Evolutionary conservation across 176 grass and related monocot species (phyloP), one percentile per base, ranked within the genome.

Genomic region (Ensete glaucum): DNA sequence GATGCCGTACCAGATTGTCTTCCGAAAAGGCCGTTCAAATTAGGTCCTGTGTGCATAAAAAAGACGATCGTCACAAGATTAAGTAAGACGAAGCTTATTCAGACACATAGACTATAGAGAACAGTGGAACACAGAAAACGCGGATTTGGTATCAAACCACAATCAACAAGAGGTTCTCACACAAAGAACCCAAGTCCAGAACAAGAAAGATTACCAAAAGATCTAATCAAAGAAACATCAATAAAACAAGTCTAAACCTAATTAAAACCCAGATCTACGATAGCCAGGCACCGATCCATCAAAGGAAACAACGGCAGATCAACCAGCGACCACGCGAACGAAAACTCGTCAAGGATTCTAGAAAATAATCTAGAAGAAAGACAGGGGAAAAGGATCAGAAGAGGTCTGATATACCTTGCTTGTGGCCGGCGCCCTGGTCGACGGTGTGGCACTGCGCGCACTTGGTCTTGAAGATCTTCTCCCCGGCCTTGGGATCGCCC

Each of bases 401-500:
- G 11, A 22, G 20, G 17, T 65, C 12, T 25, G 21, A 9, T 65
- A 11, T 20, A 83, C 85, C 92, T 82, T 96, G 92, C 77, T 59
- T 87, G 92, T 96, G 92, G 11, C 84, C 88, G 73, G 88, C 92
- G 27, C 88, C 92, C 27, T 87, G 83, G 8, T 96, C 92, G 53
- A 96, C 92, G 53, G 92, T 96, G 82, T 96, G 92, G 88, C 92
- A 96, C 82, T 96, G 92, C 15, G 88, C 92, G 78, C 92, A 96
- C 76, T 96, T 96, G 26, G 86, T 91, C 82, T 84, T 88, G 88
- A 96, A 96, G 82, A 96, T 96, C 92, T 96, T 96, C 77, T 96
- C 82, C 78, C 92, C 92, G 56, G 76, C 64, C 59, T 20, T 51
- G 48, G 76, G 9, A 74, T 89, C 77, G 2, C 88, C 92, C 0